These are phyloP conservation scores for Penicillium riverlandense DNA, from an alignment of 495 filamentous ascomycete species.

Conservation along the genomic window DNA sequence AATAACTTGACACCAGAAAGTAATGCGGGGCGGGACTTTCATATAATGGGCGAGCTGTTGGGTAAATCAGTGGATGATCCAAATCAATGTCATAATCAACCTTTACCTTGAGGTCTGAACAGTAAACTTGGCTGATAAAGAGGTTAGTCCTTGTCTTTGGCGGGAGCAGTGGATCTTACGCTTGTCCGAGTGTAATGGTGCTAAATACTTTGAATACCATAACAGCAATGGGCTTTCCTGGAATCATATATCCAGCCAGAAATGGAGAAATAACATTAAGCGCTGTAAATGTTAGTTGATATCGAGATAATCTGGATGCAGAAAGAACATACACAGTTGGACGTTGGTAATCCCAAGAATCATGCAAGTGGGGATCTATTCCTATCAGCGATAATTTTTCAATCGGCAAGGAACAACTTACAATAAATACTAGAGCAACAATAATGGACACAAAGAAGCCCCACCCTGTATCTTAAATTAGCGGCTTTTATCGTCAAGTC, in stretches of 20 bases:
- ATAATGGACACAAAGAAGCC: constrained; percentile 46
- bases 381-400: neutral
- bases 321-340: constrained; percentile 16
- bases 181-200: constrained; percentile 51
- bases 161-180: constrained; percentile 3
- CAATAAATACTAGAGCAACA: constrained; percentile 15
- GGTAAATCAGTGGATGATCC: constrained; percentile 29
- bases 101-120: constrained; percentile 13
- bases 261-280: constrained; percentile 58
- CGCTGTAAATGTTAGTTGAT: constrained; percentile 23
- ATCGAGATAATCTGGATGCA: neutral
- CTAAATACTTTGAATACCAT: constrained; percentile 67
- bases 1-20: constrained; percentile 57
- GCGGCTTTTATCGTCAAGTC: neutral
- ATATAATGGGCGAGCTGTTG: constrained; percentile 54
- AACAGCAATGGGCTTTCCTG: constrained; percentile 49
- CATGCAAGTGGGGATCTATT: constrained; percentile 21
- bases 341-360: constrained; percentile 51
- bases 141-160: neutral
- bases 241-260: constrained; percentile 55
- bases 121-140: constrained; percentile 7
- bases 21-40: constrained; percentile 56
- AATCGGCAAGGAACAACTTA: neutral
- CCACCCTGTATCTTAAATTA: constrained; percentile 39
- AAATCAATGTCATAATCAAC: neutral